These are phyloP conservation scores for Diaporthe caulivora DNA, from an alignment of 2,329 filamentous ascomycete genomes.

Conservation along the genomic window DNA sequence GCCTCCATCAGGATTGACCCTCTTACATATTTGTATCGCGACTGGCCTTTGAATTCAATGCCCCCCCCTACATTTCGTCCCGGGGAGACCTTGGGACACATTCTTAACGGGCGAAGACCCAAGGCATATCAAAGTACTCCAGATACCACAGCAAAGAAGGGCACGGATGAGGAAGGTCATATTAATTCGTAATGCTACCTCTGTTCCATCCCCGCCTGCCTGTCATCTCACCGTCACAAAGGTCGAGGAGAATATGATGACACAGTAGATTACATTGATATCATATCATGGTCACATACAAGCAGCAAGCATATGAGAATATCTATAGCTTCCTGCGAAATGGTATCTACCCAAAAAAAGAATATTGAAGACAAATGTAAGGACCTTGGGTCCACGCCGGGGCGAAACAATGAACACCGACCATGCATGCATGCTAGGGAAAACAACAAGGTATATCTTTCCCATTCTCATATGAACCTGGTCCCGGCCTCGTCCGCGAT, in stretches of 20 bases:
- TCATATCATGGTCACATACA: background rate
- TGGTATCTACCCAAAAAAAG: slow-evolving; percentile 31
- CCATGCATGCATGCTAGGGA: background rate
- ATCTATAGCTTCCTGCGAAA: slow-evolving; percentile 1
- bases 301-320: background rate
- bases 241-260: background rate
- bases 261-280: background rate
- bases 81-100: background rate
- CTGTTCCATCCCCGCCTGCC: background rate
- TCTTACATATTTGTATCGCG: too few species aligned
- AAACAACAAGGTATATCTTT: background rate
- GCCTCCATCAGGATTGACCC: too few species aligned
- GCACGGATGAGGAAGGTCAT: background rate
- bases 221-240: background rate
- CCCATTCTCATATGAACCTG: slow-evolving; percentile 47
- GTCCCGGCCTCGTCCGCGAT: slow-evolving; percentile 51
- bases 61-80: too few species aligned
- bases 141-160: background rate
- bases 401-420: slow-evolving; percentile 1
- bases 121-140: background rate
- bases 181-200: background rate
- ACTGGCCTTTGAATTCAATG: too few species aligned
- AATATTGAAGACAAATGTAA: background rate
- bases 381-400: background rate
- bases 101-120: background rate